phyloP scores from a whole-genome alignment of 2,329 filamentous ascomycete species.

The Botryosphaeria dothidea region DNA sequence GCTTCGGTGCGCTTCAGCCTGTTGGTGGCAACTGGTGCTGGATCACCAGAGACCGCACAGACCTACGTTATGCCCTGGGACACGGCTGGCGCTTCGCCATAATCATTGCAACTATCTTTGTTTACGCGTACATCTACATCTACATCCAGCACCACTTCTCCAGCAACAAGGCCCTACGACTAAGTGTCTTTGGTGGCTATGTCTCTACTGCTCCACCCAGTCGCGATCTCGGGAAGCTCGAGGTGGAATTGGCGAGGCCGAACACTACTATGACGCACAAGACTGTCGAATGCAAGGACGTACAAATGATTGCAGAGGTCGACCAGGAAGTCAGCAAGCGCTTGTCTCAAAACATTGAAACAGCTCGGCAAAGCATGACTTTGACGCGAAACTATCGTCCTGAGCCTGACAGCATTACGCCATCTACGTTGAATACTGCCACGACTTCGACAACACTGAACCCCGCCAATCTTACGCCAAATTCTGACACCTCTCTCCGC shows the following conservation, averaged over 20 bases:
- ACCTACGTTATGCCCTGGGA: constrained; percentile 47
- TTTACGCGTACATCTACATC: constrained; percentile 47
- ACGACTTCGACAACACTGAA: not conserved
- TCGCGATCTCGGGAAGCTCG: not conserved
- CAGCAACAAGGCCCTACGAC: not conserved
- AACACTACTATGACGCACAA: not conserved
- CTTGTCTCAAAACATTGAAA: not conserved
- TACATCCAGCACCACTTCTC: constrained; percentile 28
- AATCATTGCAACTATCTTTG: constrained; percentile 42
- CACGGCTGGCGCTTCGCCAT: constrained; percentile 50
- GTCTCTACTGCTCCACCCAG: not conserved
- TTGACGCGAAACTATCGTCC: not conserved
- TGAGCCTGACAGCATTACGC: not conserved
- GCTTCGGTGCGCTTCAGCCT: constrained; percentile 31
- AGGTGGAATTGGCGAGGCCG: not conserved
- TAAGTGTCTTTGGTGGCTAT: not conserved
- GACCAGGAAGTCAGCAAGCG: not conserved
- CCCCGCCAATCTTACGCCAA: not conserved
- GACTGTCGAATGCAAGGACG: not conserved
- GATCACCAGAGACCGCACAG: constrained; percentile 41
- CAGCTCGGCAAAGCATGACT: not conserved
- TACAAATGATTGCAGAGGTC: not conserved
- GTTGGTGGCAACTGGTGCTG: constrained; percentile 54
- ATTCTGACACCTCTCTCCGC: not conserved
- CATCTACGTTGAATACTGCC: not conserved